Evolutionary conservation across 345 rosid genomes (phyloP).

Genomic region (Brassica incana): DNA sequence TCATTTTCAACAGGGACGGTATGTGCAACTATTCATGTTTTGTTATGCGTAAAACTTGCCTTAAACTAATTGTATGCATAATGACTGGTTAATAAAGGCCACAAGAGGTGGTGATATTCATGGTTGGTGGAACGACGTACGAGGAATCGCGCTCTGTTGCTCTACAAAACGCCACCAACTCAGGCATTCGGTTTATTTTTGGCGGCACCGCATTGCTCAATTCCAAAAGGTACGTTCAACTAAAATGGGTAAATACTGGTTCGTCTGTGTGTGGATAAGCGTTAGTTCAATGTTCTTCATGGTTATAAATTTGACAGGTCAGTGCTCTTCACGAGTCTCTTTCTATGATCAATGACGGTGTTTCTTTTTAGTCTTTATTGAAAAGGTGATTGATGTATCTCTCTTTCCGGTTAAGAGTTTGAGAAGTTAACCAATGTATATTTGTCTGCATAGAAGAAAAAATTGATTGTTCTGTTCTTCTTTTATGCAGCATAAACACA

Average conservation of each 20-base stretch:
- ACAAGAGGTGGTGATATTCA: conserved; percentile 82
- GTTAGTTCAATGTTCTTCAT: conserved; percentile 43
- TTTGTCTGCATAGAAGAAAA: too few species aligned
- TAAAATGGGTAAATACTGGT: too few species aligned
- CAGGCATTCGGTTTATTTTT: conserved; percentile 81
- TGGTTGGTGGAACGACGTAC: conserved; percentile 98
- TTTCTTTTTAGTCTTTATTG: not conserved
- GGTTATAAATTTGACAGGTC: conserved; percentile 61
- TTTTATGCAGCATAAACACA: conserved; percentile 72
- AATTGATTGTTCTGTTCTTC: conserved; percentile 8
- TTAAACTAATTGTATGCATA: not conserved
- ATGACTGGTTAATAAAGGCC: conserved; percentile 52
- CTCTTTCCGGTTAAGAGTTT: not conserved
- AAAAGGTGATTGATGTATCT: not conserved
- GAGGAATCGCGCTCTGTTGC: conserved; percentile 91
- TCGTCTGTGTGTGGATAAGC: not conserved
- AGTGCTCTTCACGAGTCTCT: not conserved
- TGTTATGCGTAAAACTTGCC: not conserved
- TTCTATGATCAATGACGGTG: too few species aligned
- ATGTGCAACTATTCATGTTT: not conserved
- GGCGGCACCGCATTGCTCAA: conserved; percentile 82
- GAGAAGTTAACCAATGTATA: not conserved
- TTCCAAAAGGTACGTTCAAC: conserved; percentile 68
- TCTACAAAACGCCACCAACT: conserved; percentile 69
- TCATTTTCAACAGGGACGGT: conserved; percentile 90